A percentile compares a stretch with the other conserved stretches of the same genome.
These are phyloP conservation scores for Pseudoturritis turrita DNA, from an alignment of 345 rosid species.

Conservation along the genomic window DNA sequence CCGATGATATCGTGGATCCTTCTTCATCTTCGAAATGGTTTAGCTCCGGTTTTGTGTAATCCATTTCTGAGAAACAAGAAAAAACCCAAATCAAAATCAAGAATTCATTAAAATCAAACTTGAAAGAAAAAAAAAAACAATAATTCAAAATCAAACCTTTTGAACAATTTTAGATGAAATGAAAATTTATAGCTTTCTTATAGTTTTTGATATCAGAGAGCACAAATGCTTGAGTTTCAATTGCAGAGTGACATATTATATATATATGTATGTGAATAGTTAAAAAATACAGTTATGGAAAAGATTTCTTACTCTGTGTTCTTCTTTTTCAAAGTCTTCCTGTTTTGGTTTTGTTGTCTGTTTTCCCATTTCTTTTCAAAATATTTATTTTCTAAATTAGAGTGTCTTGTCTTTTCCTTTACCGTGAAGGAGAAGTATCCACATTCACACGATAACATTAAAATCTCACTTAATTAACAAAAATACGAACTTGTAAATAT, in stretches of 20 bases:
- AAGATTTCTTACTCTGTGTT: background rate
- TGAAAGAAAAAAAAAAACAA: background rate
- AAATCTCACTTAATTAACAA: background rate
- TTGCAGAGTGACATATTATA: background rate
- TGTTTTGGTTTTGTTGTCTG: slow-evolving; percentile 16
- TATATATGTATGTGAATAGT: background rate
- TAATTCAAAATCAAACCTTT: background rate
- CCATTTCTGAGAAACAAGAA: background rate
- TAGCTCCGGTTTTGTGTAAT: background rate
- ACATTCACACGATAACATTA: background rate
- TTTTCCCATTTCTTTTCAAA: background rate
- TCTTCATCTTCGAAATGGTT: slow-evolving; percentile 1
- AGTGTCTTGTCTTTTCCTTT: background rate
- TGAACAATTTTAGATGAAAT: background rate
- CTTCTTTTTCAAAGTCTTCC: background rate
- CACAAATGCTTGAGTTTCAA: background rate
- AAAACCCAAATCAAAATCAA: background rate
- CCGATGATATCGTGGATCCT: slow-evolving; percentile 34
- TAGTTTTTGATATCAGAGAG: background rate
- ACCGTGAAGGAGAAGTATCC: slow-evolving; percentile 1
- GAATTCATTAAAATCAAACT: background rate
- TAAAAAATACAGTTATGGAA: background rate
- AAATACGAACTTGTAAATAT: background rate
- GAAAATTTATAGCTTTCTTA: background rate
- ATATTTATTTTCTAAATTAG: background rate